phyloP scores from a whole-genome alignment of 257 asterid species.

The Solanum chiquidenum region DNA sequence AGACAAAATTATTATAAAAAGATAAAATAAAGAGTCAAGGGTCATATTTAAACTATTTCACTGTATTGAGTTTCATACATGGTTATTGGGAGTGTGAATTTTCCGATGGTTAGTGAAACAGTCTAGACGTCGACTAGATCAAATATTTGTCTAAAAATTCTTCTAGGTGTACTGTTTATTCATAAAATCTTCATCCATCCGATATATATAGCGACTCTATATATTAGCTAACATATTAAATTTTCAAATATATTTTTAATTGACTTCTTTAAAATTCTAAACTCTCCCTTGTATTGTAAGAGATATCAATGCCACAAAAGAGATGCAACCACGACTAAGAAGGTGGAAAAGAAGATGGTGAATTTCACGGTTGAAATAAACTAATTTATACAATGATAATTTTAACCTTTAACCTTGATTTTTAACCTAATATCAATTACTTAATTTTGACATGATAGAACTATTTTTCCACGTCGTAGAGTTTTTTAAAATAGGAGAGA shows the following conservation, averaged over 20 bases:
- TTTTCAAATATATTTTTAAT: too few relatives aligned
- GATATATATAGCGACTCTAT: not conserved
- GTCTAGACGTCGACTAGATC: too few relatives aligned
- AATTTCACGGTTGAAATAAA: too few relatives aligned
- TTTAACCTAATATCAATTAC: too few relatives aligned
- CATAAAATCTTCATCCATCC: too few relatives aligned
- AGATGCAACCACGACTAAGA: not conserved
- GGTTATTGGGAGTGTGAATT: not conserved
- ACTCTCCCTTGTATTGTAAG: not conserved
- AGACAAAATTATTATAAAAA: not conserved
- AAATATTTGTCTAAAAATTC: not conserved
- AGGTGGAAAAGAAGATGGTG: not conserved
- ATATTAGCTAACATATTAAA: too few relatives aligned
- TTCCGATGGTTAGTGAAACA: rapidly evolving
- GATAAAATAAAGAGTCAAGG: not conserved
- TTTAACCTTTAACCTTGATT: not conserved
- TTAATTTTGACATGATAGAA: not conserved
- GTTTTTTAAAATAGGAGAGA: not conserved
- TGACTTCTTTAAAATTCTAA: not conserved
- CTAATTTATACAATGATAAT: too few relatives aligned
- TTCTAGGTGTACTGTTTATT: too few relatives aligned
- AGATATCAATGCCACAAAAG: too few relatives aligned
- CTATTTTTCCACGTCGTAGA: not conserved
- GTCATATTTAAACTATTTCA: too few relatives aligned
- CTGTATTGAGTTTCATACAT: too few relatives aligned